Evolutionary conservation across 768 basidiomycete genomes (phyloP).

Genomic region (Calocybe indica): DNA sequence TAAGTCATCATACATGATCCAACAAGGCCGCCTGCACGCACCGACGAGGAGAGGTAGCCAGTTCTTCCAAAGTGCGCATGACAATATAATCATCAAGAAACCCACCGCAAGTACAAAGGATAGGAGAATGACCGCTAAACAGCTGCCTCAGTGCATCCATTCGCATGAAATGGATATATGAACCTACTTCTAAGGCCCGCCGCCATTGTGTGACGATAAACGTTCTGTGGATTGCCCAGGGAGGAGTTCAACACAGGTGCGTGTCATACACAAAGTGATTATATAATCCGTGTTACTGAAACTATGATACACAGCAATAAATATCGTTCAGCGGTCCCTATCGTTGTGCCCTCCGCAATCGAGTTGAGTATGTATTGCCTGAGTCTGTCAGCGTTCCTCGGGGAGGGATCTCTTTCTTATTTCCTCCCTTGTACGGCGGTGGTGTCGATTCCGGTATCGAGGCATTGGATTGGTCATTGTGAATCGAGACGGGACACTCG

Average conservation of each 20-base stretch:
- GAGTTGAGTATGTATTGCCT: constrained; percentile 34
- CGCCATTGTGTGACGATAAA: constrained; percentile 33
- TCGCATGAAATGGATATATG: not conserved
- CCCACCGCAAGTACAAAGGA: constrained; percentile 97
- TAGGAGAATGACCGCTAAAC: constrained; percentile 86
- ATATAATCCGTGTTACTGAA: too few species aligned
- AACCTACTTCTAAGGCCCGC: constrained; percentile 67
- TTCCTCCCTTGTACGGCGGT: constrained; percentile 9
- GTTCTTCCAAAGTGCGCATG: constrained; percentile 92
- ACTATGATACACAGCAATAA: too few species aligned
- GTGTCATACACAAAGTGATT: too few species aligned
- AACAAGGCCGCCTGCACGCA: constrained; percentile 30
- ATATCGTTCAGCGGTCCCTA: too few species aligned
- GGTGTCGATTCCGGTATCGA: constrained; percentile 13
- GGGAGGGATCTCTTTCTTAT: constrained; percentile 11
- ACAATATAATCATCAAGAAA: constrained; percentile 96
- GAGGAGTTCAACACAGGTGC: too few species aligned
- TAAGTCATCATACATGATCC: too few species aligned
- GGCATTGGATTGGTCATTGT: constrained; percentile 22
- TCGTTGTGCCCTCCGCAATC: constrained; percentile 2
- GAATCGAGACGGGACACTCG: too few species aligned
- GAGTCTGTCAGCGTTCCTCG: constrained; percentile 35
- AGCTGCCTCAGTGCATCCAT: not conserved
- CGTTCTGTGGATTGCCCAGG: too few species aligned
- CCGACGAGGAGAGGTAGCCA: constrained; percentile 97